Conservation (phyloP, 139 green algal genomes). For the Chlorella sp. region DNA sequence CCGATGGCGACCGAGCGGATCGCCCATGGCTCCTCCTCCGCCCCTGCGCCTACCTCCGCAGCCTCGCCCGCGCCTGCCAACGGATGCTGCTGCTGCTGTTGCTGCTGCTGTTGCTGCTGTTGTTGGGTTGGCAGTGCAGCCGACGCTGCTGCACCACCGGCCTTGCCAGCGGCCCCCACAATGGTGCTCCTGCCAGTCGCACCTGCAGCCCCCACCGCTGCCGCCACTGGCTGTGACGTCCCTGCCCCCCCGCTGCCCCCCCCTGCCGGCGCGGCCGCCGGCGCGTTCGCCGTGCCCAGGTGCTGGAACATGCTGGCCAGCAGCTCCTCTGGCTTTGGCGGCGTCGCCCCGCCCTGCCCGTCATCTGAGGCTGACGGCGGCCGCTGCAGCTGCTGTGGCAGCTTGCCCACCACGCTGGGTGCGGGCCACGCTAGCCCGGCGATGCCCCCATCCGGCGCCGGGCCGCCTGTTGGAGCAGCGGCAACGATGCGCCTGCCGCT, state of each 20-base stretch:
- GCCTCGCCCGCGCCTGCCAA: background rate
- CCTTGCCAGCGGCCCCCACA: no score
- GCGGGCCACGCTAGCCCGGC: no score
- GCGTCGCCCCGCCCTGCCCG: no score
- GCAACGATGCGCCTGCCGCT: no score
- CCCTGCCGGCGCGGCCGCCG: background rate
- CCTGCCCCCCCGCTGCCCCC: background rate
- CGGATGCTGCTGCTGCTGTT: background rate
- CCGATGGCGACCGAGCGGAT: no score
- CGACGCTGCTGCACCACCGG: no score
- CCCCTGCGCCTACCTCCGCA: no score
- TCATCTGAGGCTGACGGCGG: background rate
- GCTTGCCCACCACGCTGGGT: background rate
- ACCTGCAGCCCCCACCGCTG: background rate
- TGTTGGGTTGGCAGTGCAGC: no score
- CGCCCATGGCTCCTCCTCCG: no score
- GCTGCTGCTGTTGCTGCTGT: background rate
- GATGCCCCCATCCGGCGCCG: no score
- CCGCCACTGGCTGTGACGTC: background rate
- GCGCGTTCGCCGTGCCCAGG: background rate
- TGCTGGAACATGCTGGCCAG: background rate
- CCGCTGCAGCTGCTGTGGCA: background rate
- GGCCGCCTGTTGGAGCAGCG: no score
- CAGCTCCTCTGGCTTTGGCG: background rate
- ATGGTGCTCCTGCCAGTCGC: background rate